Base-by-base conservation (phyloP, 768 basidiomycete species). In the Rhodotorula kratochvilovae region DNA sequence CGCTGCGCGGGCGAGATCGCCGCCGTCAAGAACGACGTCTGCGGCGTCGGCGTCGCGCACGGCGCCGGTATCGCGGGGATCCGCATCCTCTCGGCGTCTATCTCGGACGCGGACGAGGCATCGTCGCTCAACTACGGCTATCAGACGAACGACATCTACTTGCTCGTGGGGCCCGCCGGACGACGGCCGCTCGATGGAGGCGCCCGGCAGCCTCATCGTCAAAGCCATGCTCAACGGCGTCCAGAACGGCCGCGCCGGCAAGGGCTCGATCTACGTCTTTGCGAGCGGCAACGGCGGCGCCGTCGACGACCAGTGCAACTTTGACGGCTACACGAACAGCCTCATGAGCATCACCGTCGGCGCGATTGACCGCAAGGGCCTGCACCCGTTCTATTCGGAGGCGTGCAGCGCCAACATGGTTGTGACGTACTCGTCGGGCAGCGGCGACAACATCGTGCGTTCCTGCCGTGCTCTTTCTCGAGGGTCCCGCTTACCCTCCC, bases 91-190 rank as follows among this genome's bases (percentile, higher is more conserved):
- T 95, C 92, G 3, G 94, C 91, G 2, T 88, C 91, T 31, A 96
- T 99, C 74, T 88, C 92, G 2, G 96, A 99, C 80, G 87, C 89
- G 35, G 96, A 99, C 80, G 96, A 99, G 81, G 93, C 96, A 0
- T 87, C 91, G 6, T 88, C 94, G 15, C 86, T 99, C 67, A 99
- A 99, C 81, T 96, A 89, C 80, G 92, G 89, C 19, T 98, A 87
- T 80, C 89, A 96, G 74, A 88, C 91, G 75, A 92, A 89, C 61
- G 90, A 89, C 35, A 92, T 92, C 76, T 98, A 91, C 81, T 92
- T 99, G 96, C 81, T 92, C 90, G 66, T 99, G 96, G 96, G 96
- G 96, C 11, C 96, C 96, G 16, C 90, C 94, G 0, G 95, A 99
- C 80, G 90, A 96, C 77, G 95, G 95, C 16, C 84, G 84, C 77